Percentiles rank a stretch among this genome's conserved stretches.
Conservation (phyloP, 768 basidiomycete genomes). For the Collybia mongolica region DNA sequence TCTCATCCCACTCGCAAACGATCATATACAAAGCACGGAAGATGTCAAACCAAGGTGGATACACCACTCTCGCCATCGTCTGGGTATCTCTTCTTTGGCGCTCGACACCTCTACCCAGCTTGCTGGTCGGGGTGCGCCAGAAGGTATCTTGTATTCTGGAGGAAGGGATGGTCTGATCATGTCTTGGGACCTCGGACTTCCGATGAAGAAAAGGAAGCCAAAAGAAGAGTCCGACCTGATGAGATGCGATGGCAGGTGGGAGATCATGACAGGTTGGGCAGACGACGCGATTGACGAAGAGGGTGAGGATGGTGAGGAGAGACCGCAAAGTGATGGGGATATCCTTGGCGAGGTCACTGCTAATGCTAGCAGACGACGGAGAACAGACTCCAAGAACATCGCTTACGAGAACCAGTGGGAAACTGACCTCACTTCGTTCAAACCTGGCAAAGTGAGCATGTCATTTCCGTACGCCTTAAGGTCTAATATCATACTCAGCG, state of each 20-base stretch:
- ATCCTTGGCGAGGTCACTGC: slow-evolving; percentile 67
- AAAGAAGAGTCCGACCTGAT: slow-evolving; percentile 17
- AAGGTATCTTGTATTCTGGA: slow-evolving; percentile 88
- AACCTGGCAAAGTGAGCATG: slow-evolving; percentile 46
- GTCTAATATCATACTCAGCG: slow-evolving; percentile 26
- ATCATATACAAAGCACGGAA: slow-evolving; percentile 19
- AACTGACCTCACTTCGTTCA: slow-evolving; percentile 55
- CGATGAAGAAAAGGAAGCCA: slow-evolving; percentile 49
- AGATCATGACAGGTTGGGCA: slow-evolving; percentile 82
- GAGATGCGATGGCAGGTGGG: slow-evolving; percentile 53
- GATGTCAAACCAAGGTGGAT: slow-evolving; percentile 21
- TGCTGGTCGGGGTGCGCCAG: slow-evolving; percentile 59
- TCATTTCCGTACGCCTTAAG: neutral
- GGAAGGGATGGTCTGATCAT: slow-evolving; percentile 88
- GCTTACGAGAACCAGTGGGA: slow-evolving; percentile 82
- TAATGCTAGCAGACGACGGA: slow-evolving; percentile 29
- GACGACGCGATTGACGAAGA: slow-evolving; percentile 70
- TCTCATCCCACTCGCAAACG: slow-evolving; percentile 39
- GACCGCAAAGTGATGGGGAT: slow-evolving; percentile 65
- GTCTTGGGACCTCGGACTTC: slow-evolving; percentile 80
- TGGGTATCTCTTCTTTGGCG: slow-evolving; percentile 86
- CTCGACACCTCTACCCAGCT: slow-evolving; percentile 82
- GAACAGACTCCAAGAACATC: slow-evolving; percentile 34
- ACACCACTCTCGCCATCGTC: slow-evolving; percentile 76
- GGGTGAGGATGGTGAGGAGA: slow-evolving; percentile 59